These are phyloP conservation scores for Diaporthe aspalathi DNA, from an alignment of 2,329 filamentous ascomycete species.

Conservation along the genomic window DNA sequence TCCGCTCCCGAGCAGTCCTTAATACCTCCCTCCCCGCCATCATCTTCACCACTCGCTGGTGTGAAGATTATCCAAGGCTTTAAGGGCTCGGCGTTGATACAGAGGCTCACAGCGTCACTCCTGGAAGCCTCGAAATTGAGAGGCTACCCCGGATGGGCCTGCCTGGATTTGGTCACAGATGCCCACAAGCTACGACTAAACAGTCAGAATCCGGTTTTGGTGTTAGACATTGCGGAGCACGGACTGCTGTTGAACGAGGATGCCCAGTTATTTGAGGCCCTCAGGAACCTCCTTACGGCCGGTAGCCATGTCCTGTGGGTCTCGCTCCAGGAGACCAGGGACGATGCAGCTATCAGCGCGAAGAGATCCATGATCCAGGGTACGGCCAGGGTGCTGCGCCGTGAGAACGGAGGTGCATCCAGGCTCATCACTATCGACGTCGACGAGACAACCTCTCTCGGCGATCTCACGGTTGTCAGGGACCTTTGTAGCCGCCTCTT, in stretches of 20 bases:
- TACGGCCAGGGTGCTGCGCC: neutral
- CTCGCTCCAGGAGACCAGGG: neutral
- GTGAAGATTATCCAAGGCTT: neutral
- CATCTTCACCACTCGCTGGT: neutral
- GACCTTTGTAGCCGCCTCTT: neutral
- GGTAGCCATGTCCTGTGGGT: neutral
- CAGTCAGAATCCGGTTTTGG: neutral
- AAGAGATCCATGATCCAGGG: slow-evolving; percentile 17
- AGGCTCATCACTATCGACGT: slow-evolving; percentile 7
- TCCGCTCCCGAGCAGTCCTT: neutral
- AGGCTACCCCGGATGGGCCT: neutral
- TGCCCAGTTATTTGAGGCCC: neutral
- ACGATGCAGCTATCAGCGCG: neutral
- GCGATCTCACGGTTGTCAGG: neutral
- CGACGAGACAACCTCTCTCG: neutral
- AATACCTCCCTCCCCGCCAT: neutral
- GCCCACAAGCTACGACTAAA: neutral
- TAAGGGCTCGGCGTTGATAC: neutral
- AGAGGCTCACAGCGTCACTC: neutral
- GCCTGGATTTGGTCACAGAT: neutral
- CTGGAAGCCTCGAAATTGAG: neutral
- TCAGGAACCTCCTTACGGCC: neutral
- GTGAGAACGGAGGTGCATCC: neutral
- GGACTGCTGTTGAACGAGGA: slow-evolving; percentile 4
- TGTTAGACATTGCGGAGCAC: slow-evolving; percentile 1